Conservation (phyloP, 495 filamentous ascomycete species). For the Penicillium crystallinum region DNA sequence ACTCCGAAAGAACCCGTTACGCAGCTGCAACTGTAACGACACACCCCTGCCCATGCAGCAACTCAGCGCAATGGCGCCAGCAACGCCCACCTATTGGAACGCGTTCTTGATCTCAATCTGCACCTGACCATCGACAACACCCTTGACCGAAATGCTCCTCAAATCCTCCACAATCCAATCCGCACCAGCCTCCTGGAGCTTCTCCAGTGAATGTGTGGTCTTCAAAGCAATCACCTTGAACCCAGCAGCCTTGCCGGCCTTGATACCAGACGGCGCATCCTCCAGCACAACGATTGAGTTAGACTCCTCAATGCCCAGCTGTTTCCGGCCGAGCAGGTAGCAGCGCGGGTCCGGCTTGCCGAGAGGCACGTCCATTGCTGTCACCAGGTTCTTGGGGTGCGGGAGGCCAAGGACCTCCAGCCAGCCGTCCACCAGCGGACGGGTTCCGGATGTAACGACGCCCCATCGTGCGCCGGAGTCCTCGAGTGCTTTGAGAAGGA, state of each 20-base stretch:
- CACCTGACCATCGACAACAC: conserved; percentile 46
- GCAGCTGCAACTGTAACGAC: not conserved
- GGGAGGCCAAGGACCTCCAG: conserved; percentile 71
- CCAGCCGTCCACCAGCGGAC: conserved; percentile 81
- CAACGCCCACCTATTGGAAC: conserved; percentile 27
- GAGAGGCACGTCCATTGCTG: conserved; percentile 76
- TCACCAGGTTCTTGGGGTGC: conserved; percentile 66
- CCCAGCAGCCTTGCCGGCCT: conserved; percentile 80
- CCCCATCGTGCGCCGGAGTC: conserved; percentile 65
- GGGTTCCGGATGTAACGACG: conserved; percentile 87
- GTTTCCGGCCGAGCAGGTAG: conserved; percentile 66
- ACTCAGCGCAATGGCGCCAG: not conserved
- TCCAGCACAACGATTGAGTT: conserved; percentile 73
- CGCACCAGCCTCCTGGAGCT: conserved; percentile 66
- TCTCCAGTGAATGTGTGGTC: conserved; percentile 72
- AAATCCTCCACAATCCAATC: conserved; percentile 88
- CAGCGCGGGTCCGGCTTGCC: conserved; percentile 86
- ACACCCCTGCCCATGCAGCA: not conserved
- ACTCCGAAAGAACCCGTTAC: conserved; percentile 1
- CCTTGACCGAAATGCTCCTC: conserved; percentile 58
- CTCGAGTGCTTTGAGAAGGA: conserved; percentile 55
- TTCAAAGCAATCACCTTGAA: conserved; percentile 84
- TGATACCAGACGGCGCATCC: conserved; percentile 89
- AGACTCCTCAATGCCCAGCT: conserved; percentile 52
- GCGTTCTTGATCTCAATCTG: conserved; percentile 49